phyloP scores from a whole-genome alignment of 345 rosid genomes.

The Garcia nutans region DNA sequence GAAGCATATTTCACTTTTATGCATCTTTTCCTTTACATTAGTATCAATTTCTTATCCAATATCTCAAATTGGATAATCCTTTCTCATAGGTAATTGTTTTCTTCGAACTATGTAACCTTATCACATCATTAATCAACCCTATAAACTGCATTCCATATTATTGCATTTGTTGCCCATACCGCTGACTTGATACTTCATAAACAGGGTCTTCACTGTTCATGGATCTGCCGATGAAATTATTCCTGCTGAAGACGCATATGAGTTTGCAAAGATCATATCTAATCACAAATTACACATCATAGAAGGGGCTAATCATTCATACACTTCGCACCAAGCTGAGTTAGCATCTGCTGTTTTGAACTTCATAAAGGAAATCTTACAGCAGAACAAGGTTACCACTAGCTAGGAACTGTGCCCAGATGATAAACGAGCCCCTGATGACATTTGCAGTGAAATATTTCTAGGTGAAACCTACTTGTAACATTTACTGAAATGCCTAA shows the following conservation, averaged over 20 bases:
- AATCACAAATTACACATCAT: constrained; percentile 30
- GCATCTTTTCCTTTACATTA: background rate
- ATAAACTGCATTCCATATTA: background rate
- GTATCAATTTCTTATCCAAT: background rate
- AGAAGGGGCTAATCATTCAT: constrained; percentile 33
- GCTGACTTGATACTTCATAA: background rate
- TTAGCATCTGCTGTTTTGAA: constrained; percentile 15
- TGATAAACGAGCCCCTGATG: background rate
- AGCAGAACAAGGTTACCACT: constrained; percentile 19
- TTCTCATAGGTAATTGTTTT: background rate
- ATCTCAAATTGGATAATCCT: background rate
- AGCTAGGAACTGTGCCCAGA: background rate
- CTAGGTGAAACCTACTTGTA: background rate
- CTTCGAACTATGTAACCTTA: background rate
- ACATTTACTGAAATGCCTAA: background rate
- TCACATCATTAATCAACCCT: background rate
- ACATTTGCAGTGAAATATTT: background rate
- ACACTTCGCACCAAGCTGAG: constrained; percentile 26
- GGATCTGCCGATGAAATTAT: constrained; percentile 32
- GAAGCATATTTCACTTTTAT: background rate
- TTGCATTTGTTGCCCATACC: background rate
- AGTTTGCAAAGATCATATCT: constrained; percentile 30
- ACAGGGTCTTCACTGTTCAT: constrained; percentile 26
- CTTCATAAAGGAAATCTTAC: constrained; percentile 20
- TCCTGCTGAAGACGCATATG: constrained; percentile 27